phyloP scores from a whole-genome alignment of 371 early-diverging fungal genomes.

The Nosema muscidifuracis region DNA sequence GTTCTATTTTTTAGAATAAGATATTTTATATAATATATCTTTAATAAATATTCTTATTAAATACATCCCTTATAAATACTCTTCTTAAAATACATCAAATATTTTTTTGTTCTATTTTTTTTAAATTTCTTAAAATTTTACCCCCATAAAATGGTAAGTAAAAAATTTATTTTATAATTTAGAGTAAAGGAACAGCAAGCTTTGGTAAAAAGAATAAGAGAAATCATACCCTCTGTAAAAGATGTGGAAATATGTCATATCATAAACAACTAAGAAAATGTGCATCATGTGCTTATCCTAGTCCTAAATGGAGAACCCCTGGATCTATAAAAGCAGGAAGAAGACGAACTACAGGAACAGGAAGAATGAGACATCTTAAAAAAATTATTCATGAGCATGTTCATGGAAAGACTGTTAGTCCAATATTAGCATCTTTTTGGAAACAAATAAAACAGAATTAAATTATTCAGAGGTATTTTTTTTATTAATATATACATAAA shows the following conservation, averaged over 20 bases:
- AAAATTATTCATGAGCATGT: conserved; percentile 38
- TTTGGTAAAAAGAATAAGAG: conserved; percentile 99
- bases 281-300: conserved; percentile 94
- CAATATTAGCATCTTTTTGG: conserved; percentile 37
- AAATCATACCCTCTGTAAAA: conserved; percentile 91
- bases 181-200: conserved; percentile 87
- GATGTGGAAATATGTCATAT: conserved; percentile 92
- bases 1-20: too few species aligned
- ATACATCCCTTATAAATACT: too few species aligned
- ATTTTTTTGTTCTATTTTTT: too few species aligned
- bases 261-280: conserved; percentile 99
- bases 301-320: conserved; percentile 81
- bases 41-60: too few species aligned
- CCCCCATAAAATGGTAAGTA: conserved; percentile 34
- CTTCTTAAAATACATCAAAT: too few species aligned
- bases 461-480: too few species aligned
- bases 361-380: conserved; percentile 91
- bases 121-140: conserved; percentile 1
- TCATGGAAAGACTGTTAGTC: conserved; percentile 35
- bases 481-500: too few species aligned
- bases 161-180: conserved; percentile 6
- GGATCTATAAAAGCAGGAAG: conserved; percentile 89
- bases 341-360: conserved; percentile 94
- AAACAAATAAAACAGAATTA: conserved; percentile 14
- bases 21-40: too few species aligned